A percentile compares a stretch with the other conserved stretches of the same genome.
These are phyloP conservation scores for Lactarius psammicola DNA, from an alignment of 768 basidiomycete genomes.

Conservation along the genomic window DNA sequence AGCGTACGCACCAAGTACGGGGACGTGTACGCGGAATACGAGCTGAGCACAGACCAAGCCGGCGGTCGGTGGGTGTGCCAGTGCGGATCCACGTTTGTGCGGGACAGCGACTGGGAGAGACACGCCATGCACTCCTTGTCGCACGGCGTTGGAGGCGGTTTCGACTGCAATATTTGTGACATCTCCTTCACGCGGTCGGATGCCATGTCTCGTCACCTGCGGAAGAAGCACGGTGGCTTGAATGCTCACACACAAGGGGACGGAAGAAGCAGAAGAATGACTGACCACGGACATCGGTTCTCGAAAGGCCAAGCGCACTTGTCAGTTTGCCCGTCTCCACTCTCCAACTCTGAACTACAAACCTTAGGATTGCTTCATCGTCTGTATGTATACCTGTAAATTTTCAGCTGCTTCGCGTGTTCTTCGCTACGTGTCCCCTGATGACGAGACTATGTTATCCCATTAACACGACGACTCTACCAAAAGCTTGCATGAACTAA, in stretches of 20 bases:
- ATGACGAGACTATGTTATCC: neutral
- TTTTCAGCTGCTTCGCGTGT: neutral
- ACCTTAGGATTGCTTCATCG: neutral
- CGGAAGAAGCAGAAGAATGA: neutral
- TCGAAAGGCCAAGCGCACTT: neutral
- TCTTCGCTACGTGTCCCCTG: neutral
- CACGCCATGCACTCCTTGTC: conserved; percentile 21
- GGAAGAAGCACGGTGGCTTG: conserved; percentile 23
- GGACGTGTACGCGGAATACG: conserved; percentile 19
- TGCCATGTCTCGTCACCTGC: conserved; percentile 22
- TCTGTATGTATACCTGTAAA: neutral
- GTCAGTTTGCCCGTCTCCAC: neutral
- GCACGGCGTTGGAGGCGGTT: conserved; percentile 18
- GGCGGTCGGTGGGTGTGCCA: conserved; percentile 23
- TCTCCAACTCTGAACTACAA: neutral
- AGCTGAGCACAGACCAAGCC: neutral
- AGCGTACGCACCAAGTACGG: conserved; percentile 18
- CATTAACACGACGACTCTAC: neutral
- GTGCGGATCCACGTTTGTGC: conserved; percentile 20
- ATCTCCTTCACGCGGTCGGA: conserved; percentile 24
- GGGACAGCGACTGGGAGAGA: conserved; percentile 26
- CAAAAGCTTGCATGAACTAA: neutral
- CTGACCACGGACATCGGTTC: neutral
- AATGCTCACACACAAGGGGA: neutral
- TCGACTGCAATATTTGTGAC: conserved; percentile 22